Conservation (phyloP, 73 alveolate species). For the Paramecium caudatum region DNA sequence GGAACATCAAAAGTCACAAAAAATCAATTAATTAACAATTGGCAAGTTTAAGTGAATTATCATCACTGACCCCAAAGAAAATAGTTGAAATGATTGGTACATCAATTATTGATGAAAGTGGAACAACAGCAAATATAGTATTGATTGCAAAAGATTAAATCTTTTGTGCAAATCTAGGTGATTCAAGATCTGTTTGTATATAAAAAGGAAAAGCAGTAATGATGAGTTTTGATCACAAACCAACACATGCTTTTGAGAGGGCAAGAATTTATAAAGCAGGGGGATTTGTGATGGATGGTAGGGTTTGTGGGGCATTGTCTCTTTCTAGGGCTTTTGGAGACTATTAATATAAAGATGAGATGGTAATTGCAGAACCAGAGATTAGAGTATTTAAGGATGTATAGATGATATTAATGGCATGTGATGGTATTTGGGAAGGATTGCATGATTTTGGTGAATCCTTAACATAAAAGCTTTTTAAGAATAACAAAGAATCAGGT, state of each 20-base stretch:
- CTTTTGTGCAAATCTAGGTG: constrained; percentile 96
- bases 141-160: constrained; percentile 80
- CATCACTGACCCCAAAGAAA: constrained; percentile 17
- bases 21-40: neutral
- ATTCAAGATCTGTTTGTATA: constrained; percentile 89
- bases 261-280: constrained; percentile 91
- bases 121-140: constrained; percentile 87
- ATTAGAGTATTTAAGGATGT: constrained; percentile 78
- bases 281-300: constrained; percentile 90
- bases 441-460: constrained; percentile 32
- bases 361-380: constrained; percentile 94
- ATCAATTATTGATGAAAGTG: constrained; percentile 64
- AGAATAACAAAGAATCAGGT: neutral
- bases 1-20: neutral
- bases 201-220: constrained; percentile 80
- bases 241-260: constrained; percentile 90
- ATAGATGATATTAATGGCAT: constrained; percentile 78
- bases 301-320: constrained; percentile 93
- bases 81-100: neutral
- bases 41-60: neutral
- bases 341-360: constrained; percentile 86
- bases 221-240: constrained; percentile 94
- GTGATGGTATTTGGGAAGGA: constrained; percentile 85
- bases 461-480: neutral
- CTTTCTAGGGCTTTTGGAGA: constrained; percentile 97